Base-by-base conservation (phyloP, 2,329 filamentous ascomycete genomes). In the Immersiporthe knoxdaviesiana region DNA sequence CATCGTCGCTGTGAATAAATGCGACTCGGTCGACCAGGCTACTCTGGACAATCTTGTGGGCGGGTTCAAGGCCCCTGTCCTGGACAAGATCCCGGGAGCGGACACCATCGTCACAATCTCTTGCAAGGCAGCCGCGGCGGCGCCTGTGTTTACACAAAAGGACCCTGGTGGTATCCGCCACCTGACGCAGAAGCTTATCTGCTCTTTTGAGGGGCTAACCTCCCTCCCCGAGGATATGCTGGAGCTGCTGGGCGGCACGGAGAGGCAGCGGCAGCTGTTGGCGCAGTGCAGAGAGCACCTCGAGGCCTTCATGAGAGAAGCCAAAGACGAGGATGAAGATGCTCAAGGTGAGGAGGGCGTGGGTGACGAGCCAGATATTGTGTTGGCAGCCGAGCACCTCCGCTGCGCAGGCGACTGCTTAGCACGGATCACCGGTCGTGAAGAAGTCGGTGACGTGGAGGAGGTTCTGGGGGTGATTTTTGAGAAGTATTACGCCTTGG, bases 391-490 rank as follows among this genome's bases (percentile, higher is more conserved):
- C 0, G 96, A 99, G 79, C 89, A 94, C 76, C 84, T 99, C 67
- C 90, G 96, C 58, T 89, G 88, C 73, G 94, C 94, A 16, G 94
- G 93, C 0, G 88, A 90, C 65, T 90, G 89, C 72, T 84, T 97
- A n/a, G 91, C 93, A 1, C 88, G 90, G 68, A 97, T 98, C 74
- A 98, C 94, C 0, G 96, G 96, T 0, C 88, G 88, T 67, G 94
- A 94, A 0, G 92, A 94, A 74, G 88, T 87, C 54, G 92, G 94
- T 2, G 95, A 98, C 79, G 93, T 98, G 21, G 95, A 99, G 78
- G 96, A 98, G 77, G 93, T 99, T 10, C 81, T 99, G 59, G 96
- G 96, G 0, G 94, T 99, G 30, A 94, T 99, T 4, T 99, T 99
- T 81, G 95, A 98, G 79, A 98, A 97, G 92, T 97, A 82, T 84